Evolutionary conservation across 2,329 filamentous ascomycete genomes (phyloP).

Genomic region (Neospermospora avenae): DNA sequence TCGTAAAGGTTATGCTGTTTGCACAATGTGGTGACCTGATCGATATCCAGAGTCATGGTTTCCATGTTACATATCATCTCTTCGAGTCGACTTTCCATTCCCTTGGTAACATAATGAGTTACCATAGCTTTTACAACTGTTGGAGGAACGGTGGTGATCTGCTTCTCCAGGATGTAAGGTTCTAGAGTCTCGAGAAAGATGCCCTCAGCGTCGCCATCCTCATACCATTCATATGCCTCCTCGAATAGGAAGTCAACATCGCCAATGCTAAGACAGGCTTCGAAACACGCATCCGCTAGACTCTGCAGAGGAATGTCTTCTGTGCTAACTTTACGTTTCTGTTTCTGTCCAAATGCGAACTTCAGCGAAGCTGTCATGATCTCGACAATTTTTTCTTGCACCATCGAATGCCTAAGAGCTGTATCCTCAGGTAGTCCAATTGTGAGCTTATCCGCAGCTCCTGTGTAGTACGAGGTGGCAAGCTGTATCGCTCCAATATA

Average conservation of each 20-base stretch:
- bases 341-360: slow-evolving; percentile 74
- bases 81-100: slow-evolving; percentile 75
- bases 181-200: slow-evolving; percentile 88
- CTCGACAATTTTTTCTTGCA: slow-evolving; percentile 84
- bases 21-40: slow-evolving; percentile 87
- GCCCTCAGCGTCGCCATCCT: slow-evolving; percentile 68
- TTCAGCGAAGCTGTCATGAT: slow-evolving; percentile 91
- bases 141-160: slow-evolving; percentile 73
- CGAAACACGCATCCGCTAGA: slow-evolving; percentile 78
- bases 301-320: slow-evolving; percentile 60
- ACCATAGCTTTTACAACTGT: slow-evolving; percentile 83
- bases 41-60: slow-evolving; percentile 85
- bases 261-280: slow-evolving; percentile 73
- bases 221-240: slow-evolving; percentile 85
- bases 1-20: slow-evolving; percentile 92
- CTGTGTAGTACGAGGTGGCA: slow-evolving; percentile 88
- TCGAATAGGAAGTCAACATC: slow-evolving; percentile 86
- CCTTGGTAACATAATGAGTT: slow-evolving; percentile 71
- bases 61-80: slow-evolving; percentile 94
- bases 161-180: slow-evolving; percentile 77
- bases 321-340: slow-evolving; percentile 43
- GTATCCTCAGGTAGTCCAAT: slow-evolving; percentile 89
- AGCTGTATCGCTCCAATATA: slow-evolving; percentile 88
- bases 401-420: slow-evolving; percentile 70
- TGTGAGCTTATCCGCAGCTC: slow-evolving; percentile 88